Evolutionary conservation across 2,329 filamentous ascomycete species (phyloP).

Genomic region (Bipolaris gigantea): DNA sequence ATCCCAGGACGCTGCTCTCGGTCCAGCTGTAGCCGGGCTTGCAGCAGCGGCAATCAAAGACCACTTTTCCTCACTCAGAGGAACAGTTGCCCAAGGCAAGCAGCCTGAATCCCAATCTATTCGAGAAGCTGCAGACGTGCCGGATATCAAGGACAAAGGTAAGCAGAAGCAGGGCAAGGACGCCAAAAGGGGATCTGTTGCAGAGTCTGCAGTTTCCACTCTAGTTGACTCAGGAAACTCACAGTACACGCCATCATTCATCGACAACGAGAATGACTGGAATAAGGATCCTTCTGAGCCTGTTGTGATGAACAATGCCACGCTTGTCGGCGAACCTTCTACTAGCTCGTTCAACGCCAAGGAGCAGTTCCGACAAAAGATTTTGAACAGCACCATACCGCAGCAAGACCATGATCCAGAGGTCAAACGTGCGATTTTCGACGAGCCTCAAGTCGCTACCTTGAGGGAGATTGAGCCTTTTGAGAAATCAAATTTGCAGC

Average conservation of each 20-base stretch:
- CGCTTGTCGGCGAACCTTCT: slow-evolving; percentile 35
- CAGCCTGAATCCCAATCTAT: slow-evolving; percentile 4
- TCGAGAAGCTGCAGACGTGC: slow-evolving; percentile 13
- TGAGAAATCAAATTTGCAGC: not conserved
- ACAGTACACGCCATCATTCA: slow-evolving; percentile 30
- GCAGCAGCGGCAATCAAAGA: too few relatives aligned
- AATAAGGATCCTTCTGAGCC: slow-evolving; percentile 28
- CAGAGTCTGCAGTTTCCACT: slow-evolving; percentile 3
- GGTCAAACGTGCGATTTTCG: slow-evolving; percentile 18
- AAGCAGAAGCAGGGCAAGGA: slow-evolving; percentile 34
- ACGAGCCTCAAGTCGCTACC: not conserved
- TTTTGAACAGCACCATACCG: slow-evolving; percentile 33
- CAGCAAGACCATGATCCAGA: slow-evolving; percentile 13
- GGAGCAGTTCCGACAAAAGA: slow-evolving; percentile 29
- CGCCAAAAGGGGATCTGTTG: slow-evolving; percentile 31
- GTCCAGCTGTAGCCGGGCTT: too few relatives aligned
- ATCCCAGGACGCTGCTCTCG: too few relatives aligned
- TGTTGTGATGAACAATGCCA: slow-evolving; percentile 34
- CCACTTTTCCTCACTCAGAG: too few relatives aligned
- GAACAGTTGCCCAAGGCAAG: not conserved
- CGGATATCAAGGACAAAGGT: slow-evolving; percentile 25
- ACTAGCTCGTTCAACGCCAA: slow-evolving; percentile 20
- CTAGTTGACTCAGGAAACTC: slow-evolving; percentile 6
- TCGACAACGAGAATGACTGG: slow-evolving; percentile 40
- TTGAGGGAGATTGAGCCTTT: not conserved